phyloP scores from a whole-genome alignment of 1,284 basidiomycete genomes.

The Sphaerobolus stellatus region DNA sequence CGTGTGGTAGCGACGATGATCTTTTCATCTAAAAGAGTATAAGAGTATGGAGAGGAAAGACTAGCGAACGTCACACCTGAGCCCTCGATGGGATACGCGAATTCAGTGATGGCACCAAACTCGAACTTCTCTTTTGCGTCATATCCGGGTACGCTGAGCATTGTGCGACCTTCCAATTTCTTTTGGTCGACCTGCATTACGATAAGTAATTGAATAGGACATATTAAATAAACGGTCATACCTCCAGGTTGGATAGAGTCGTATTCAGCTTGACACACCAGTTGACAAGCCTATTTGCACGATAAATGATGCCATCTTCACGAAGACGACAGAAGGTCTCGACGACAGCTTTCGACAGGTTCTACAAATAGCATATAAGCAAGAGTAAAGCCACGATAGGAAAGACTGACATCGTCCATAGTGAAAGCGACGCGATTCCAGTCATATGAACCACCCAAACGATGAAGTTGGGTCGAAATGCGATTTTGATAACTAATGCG shows the following conservation, averaged over 20 bases:
- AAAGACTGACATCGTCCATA: slow-evolving; percentile 78
- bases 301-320: slow-evolving; percentile 93
- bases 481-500: slow-evolving; percentile 76
- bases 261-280: slow-evolving; percentile 98
- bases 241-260: slow-evolving; percentile 95
- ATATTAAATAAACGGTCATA: slow-evolving; percentile 25
- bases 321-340: slow-evolving; percentile 92
- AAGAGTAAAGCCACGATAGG: background rate
- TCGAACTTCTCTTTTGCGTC: slow-evolving; percentile 93
- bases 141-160: slow-evolving; percentile 93
- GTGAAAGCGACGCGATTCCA: slow-evolving; percentile 96
- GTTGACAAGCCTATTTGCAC: slow-evolving; percentile 96
- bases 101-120: slow-evolving; percentile 95
- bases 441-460: slow-evolving; percentile 93
- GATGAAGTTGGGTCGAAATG: slow-evolving; percentile 87
- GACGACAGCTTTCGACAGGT: slow-evolving; percentile 81
- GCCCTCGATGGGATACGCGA: slow-evolving; percentile 89
- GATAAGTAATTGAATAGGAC: background rate
- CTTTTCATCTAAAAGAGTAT: slow-evolving; percentile 65
- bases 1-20: slow-evolving; percentile 96
- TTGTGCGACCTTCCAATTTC: slow-evolving; percentile 83
- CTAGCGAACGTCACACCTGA: slow-evolving; percentile 52
- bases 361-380: slow-evolving; percentile 37
- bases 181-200: slow-evolving; percentile 84
- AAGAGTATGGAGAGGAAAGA: background rate